Base-by-base conservation (phyloP, 2,329 filamentous ascomycete genomes). In the Lasiodiplodia theobromae region DNA sequence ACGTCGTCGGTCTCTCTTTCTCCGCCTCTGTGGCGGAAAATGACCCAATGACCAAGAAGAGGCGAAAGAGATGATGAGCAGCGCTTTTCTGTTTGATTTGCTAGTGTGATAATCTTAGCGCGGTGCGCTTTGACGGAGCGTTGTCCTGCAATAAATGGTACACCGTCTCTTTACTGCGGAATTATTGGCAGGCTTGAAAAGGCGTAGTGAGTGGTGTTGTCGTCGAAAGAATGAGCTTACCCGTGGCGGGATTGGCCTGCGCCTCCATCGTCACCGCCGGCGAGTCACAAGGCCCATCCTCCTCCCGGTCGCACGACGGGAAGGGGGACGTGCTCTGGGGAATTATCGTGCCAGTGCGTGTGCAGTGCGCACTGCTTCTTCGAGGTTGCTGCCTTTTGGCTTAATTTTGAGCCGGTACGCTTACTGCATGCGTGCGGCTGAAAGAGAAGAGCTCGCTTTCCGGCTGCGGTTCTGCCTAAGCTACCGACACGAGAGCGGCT, bases 261-360 rank as follows among this genome's bases (percentile, higher is more conserved):
- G 57, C 57, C 57, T 38, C 57, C 23, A 47, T 47, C 57, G 57
- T 60, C 57, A 60, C 57, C 57, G 57, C 23, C 4, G 37, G 57
- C 57, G 38, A 38, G 57, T 60, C 57, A 60, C 57, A 38, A 47
- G 57, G 38, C 44, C 21, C 14, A 31, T 23, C 44, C 11, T 23
- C 7, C 25, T 44, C 16, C 40, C 40, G 14, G 40, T 16, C 14
- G 40, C 40, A 18, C 40, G 44, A 21, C 44, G 44, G 44, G 44
- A 11, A 40, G 18, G 7, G 44, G 44, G 44, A 21, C 44, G 44
- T 47, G 44, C 44, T 4, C 21, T 44, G 44, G 44, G 7, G 44
- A 14, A 21, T 47, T 47, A 18, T 21, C 44, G 21, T 10, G n/a
- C n/a, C 7, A 14, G 44, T 47, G 8, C 12, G 38, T 10, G 38